Base-by-base conservation (phyloP, 306 rosid species). In the Morella rubra region DNA sequence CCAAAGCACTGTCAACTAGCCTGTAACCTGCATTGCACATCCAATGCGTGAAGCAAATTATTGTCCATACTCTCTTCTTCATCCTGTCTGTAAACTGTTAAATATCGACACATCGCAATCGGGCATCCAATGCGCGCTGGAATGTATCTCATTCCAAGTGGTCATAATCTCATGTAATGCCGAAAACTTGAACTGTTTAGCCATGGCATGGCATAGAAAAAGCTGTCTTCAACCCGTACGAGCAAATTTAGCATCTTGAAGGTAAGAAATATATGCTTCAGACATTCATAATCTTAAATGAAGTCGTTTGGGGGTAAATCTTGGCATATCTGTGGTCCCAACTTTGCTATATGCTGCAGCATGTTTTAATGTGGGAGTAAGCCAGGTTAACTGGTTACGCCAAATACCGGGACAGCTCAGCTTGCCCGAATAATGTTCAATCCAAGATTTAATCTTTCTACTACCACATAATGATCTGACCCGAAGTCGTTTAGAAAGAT, bases 11-110 rank as follows among this genome's bases (percentile, higher is more conserved):
- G 93, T 86, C 88, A 76, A 81, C 59, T 78, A 73, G 82, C 84
- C 78, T 82, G 71, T 47, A 47, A 8, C 50, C 11, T 13, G 13
- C 13, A 47, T 82, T 77, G 89, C 97, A 87, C 87, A 87, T 81
- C 96, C 82, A 78, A 76, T 83, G 86, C 96, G 96, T 92, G 97
- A 92, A 70, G 74, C 77, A 73, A 82, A 86, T 92, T 84, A 90
- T 83, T 85, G 89, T 72, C 74, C 64, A 45, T 83, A 12, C 73
- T 76, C 73, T 76, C 74, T 65, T 69, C 8, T 65, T 55, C 51
- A 69, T 76, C 47, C 46, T 51, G 18, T 46, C 65, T 54, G 65
- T 69, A n/a, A 27, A 72, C 84, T 71, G 76, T 87, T 79, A 71
- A 86, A 81, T 72, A 76, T 81, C 55, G 75, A 75, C 53, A 46